Conservation (phyloP, 2,329 filamentous ascomycete species). For the Colletotrichum sojae region DNA sequence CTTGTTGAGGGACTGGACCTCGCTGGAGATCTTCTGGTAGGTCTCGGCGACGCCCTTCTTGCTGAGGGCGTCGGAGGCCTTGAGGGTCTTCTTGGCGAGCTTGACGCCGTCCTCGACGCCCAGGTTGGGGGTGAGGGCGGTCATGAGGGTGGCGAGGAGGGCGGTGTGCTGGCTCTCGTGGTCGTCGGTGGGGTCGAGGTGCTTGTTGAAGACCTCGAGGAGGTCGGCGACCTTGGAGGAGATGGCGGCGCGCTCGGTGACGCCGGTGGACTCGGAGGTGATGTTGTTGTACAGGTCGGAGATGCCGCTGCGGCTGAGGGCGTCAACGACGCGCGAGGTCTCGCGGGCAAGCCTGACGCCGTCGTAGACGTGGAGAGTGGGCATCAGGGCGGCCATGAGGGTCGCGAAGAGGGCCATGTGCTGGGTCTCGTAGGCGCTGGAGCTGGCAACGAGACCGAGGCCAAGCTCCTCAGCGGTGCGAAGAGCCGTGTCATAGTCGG, state of each 20-base stretch:
- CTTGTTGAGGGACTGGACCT: constrained; percentile 74
- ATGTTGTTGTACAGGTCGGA: constrained; percentile 78
- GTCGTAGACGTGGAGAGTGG: constrained; percentile 91
- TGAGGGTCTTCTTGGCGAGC: constrained; percentile 84
- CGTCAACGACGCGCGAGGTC: constrained; percentile 85
- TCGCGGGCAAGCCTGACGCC: constrained; percentile 87
- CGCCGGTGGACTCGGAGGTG: constrained; percentile 70
- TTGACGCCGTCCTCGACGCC: constrained; percentile 92
- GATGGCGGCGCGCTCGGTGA: constrained; percentile 79
- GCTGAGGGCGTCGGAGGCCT: constrained; percentile 84
- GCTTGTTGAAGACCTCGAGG: constrained; percentile 84
- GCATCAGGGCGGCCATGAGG: constrained; percentile 81
- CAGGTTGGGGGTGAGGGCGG: constrained; percentile 82
- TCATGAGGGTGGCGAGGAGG: constrained; percentile 84
- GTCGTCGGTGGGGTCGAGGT: constrained; percentile 92
- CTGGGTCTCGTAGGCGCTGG: constrained; percentile 91
- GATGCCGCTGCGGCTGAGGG: constrained; percentile 80
- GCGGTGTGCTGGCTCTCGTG: constrained; percentile 97
- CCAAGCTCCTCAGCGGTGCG: constrained; percentile 91
- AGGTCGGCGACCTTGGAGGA: constrained; percentile 81
- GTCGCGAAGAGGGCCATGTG: constrained; percentile 95
- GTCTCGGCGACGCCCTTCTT: constrained; percentile 77
- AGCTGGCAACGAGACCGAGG: constrained; percentile 86
- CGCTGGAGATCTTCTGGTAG: constrained; percentile 77
- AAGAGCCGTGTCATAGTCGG: constrained; percentile 88